These are phyloP conservation scores for Penicillium sp. DNA, from an alignment of 2,329 filamentous ascomycete genomes.

Conservation along the genomic window DNA sequence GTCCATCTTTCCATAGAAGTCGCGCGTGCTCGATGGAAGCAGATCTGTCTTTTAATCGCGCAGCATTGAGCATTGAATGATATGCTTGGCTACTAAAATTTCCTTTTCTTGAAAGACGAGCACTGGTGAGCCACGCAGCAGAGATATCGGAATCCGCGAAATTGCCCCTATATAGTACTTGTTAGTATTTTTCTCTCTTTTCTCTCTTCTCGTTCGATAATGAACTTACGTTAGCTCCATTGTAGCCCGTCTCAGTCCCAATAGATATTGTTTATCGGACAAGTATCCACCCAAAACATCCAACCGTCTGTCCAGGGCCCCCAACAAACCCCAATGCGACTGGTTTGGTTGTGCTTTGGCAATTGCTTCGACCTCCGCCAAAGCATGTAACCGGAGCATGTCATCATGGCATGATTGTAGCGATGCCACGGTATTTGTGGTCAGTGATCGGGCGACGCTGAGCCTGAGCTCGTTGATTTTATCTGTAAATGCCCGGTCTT, in stretches of 20 bases:
- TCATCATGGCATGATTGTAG: slow-evolving; percentile 78
- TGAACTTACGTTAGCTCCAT: slow-evolving; percentile 65
- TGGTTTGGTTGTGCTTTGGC: slow-evolving; percentile 45
- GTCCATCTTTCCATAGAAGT: slow-evolving; percentile 86
- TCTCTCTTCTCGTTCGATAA: neutral
- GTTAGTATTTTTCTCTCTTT: slow-evolving; percentile 10
- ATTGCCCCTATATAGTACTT: slow-evolving; percentile 39
- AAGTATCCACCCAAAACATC: slow-evolving; percentile 84
- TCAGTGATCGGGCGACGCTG: slow-evolving; percentile 69
- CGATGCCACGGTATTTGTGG: slow-evolving; percentile 71
- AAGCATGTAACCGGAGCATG: slow-evolving; percentile 79
- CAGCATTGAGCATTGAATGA: slow-evolving; percentile 86
- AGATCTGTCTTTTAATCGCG: slow-evolving; percentile 75
- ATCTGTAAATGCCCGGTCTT: slow-evolving; percentile 52
- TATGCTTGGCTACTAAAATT: slow-evolving; percentile 83
- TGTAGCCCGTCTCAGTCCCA: slow-evolving; percentile 78
- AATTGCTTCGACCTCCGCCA: slow-evolving; percentile 82
- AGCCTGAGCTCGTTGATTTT: slow-evolving; percentile 64
- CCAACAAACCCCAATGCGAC: slow-evolving; percentile 39
- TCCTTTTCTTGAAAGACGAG: slow-evolving; percentile 79
- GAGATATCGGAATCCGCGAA: slow-evolving; percentile 74
- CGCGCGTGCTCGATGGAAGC: slow-evolving; percentile 93
- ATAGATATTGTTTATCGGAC: slow-evolving; percentile 86
- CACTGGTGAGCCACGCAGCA: slow-evolving; percentile 77
- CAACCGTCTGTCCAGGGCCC: slow-evolving; percentile 69